phyloP scores from a whole-genome alignment of 176 grass and related monocot genomes.

The Oryza meridionalis region DNA sequence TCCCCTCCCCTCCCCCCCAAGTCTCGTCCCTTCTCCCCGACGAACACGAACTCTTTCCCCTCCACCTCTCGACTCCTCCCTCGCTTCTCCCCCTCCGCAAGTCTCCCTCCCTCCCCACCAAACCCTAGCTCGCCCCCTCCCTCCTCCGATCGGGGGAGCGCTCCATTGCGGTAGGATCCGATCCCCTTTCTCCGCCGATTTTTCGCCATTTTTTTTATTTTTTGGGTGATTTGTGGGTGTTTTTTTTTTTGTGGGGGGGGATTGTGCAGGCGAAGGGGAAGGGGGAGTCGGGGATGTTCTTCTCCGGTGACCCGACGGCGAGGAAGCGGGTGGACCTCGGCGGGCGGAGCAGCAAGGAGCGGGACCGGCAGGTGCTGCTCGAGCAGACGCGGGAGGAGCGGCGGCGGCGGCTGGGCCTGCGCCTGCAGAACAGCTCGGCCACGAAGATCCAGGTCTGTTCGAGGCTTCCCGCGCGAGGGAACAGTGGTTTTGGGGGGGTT shows the following conservation, averaged over 20 bases:
- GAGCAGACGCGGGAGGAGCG: slow-evolving; percentile 87
- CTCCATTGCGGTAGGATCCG: slow-evolving; percentile 31
- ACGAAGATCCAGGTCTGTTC: slow-evolving; percentile 88
- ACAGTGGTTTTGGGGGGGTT: not conserved
- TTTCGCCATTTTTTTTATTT: not conserved
- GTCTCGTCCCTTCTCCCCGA: too few species aligned
- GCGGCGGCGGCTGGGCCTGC: slow-evolving; percentile 54
- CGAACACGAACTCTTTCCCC: not conserved
- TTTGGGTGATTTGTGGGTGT: slow-evolving; percentile 1
- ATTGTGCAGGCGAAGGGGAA: not conserved
- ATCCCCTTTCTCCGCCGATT: not conserved
- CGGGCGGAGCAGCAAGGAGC: slow-evolving; percentile 92
- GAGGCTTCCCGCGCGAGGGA: not conserved
- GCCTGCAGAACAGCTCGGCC: slow-evolving; percentile 76
- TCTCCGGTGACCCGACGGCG: slow-evolving; percentile 82
- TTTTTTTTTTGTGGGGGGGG: not conserved
- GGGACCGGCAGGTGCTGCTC: slow-evolving; percentile 86
- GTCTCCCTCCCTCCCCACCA: not conserved
- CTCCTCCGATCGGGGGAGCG: not conserved
- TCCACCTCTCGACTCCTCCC: not conserved
- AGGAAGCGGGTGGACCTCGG: slow-evolving; percentile 90
- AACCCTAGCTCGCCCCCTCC: slow-evolving; percentile 36
- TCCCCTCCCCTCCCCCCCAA: not conserved
- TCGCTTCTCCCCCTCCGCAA: not conserved
- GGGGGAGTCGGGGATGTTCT: slow-evolving; percentile 62